Base-by-base conservation (phyloP, 2,329 filamentous ascomycete species). In the Orbilia quercus region DNA sequence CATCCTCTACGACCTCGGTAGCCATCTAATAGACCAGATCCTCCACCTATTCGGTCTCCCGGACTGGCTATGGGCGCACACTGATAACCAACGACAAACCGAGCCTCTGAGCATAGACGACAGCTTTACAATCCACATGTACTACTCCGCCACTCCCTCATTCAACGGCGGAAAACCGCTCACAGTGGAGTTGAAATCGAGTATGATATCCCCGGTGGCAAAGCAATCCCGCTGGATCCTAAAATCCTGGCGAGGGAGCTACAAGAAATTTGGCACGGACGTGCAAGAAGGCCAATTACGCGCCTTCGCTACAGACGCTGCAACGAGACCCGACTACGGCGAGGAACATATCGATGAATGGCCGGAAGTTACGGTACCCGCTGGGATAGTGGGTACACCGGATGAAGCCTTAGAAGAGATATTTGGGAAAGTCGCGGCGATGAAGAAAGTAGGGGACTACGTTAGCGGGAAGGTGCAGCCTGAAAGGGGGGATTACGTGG, bases 11-110 rank as follows among this genome's bases (percentile, higher is more conserved):
- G 80, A 81, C 62, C 66, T 84, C 40, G 82, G 77, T 51, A 69
- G 75, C n/a, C 81, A 82, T 64, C 78, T 79, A 3, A 79, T 82
- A 25, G 81, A 82, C 50, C 81, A 82, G 66, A 80, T 79, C 2
- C 75, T 82, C 14, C 50, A 79, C 2, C 76, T 82, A 1, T 82
- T 81, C 60, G 80, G 80, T 1, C 59, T 76, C 6, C 81, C 80
- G 7, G 70, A 77, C 44, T 77, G 69, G 18, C 75, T 82, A 16
- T 80, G 77, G 28, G 80, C 76, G 0, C 77, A 79, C 31, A 78
- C 77, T 7, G 75, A 79, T 1, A 76, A 77, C 7, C 71, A 80
- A 42, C 75, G 79, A 75, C 38, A 79, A 77, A 28, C 75, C 48
- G 23, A 76, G 77, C 63, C 75, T 44, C 18, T 69, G 22, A 11